phyloP scores from a whole-genome alignment of 495 filamentous ascomycete species.

The Penicillium psychrofluorescens region DNA sequence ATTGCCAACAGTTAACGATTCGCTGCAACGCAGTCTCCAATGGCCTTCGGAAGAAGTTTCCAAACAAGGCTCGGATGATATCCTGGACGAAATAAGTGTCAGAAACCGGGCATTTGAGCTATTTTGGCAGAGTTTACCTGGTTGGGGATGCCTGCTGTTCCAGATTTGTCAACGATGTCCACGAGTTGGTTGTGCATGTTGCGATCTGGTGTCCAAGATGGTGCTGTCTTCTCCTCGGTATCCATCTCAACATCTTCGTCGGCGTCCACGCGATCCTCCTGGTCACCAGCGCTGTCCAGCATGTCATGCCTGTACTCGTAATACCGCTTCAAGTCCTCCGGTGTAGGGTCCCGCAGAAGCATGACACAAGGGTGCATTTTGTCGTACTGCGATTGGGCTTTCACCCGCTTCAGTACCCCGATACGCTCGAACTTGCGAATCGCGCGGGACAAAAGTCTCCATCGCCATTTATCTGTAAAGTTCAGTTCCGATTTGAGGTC shows the following conservation, averaged over 20 bases:
- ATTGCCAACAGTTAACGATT: conserved; percentile 51
- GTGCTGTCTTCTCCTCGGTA: conserved; percentile 5
- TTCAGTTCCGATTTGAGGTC: conserved; percentile 61
- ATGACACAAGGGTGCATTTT: conserved; percentile 54
- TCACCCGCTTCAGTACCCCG: conserved; percentile 62
- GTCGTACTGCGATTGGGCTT: conserved; percentile 46
- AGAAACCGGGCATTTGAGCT: neutral
- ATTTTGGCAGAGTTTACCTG: conserved; percentile 25
- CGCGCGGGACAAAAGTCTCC: conserved; percentile 59
- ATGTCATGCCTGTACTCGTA: conserved; percentile 28
- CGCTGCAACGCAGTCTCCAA: conserved; percentile 49
- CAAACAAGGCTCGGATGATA: conserved; percentile 42
- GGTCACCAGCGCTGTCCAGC: conserved; percentile 24
- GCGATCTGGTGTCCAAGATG: conserved; percentile 47
- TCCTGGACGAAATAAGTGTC: conserved; percentile 23
- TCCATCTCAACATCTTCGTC: conserved; percentile 35
- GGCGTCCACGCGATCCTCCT: conserved; percentile 28
- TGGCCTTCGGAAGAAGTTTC: conserved; percentile 49
- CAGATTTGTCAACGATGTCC: conserved; percentile 42
- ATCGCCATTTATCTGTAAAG: conserved; percentile 52
- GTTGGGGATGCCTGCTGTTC: conserved; percentile 45
- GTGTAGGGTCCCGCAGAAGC: conserved; percentile 64
- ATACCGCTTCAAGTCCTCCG: conserved; percentile 55
- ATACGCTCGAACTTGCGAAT: conserved; percentile 61
- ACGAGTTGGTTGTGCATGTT: conserved; percentile 47